Base-by-base conservation (phyloP, 164 flowering plant genomes). In the Vitis amurensis region DNA sequence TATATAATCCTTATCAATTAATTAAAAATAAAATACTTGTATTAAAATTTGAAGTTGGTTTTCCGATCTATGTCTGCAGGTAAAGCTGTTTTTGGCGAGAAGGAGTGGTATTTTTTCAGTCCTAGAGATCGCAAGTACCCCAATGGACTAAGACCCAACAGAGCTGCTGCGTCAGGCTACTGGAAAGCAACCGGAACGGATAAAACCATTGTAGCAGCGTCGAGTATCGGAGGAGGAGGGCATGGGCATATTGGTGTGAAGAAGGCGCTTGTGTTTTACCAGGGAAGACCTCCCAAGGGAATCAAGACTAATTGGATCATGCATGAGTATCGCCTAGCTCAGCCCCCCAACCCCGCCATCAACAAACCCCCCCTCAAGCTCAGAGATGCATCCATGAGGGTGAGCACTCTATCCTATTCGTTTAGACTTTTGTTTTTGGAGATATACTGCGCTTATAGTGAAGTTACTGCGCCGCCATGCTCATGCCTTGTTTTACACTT, bases 151-250 rank as follows among this genome's bases (percentile, higher is more conserved):
- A 63, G 90, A 61, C 88, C 90, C 0, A 86, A 86, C 72, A 68
- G 90, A 13, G 83, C 85, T 7, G 90, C 87, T 15, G 82, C 74
- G 4, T 81, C 84, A 0, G 90, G 88, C 12, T 83, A 86, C 55
- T 86, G 90, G 90, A 86, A 84, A 70, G 90, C 90, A 0, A 86
- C 86, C 0, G 89, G 89, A 3, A 82, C 89, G 0, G 89, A 84
- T 67, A 86, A 82, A 71, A 65, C 73, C 48, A 75, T 86, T 2
- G 15, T 65, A 51, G 44, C 76, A 10, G 60, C 65, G 9, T 30
- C 67, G 14, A 47, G 59, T 8, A 53, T 19, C 6, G 71, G 60
- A 2, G 55, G 9, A 37, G 66, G 55, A 9, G 49, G 56, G 19
- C 63, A 59, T 9, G 66, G 67, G 61, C 77, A 71, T 19, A 73